Evolutionary conservation across 306 rosid species (phyloP), one percentile per base, ranked within the genome.

Genomic region (Nissolia schottii): DNA sequence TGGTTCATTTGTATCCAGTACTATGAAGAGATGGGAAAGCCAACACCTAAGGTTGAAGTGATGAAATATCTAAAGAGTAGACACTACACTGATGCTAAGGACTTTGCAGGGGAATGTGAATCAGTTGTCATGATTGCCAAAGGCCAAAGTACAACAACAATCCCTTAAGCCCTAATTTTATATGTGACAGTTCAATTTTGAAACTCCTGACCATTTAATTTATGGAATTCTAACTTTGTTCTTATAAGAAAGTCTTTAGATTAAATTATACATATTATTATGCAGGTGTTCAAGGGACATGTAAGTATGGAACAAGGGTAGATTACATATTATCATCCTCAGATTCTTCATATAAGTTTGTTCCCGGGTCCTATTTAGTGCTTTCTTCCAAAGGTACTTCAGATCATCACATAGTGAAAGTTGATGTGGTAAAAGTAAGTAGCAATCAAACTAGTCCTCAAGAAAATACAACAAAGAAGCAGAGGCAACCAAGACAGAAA

Each of bases 271-370:
- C n/a, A n/a, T n/a, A 40, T 8, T 37, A 24, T 40, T 40, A 62
- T 84, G 81, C 80, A 87, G 96, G 96, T 83, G 97, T 92, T 13
- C 97, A 92, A 80, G 97, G 97, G 51, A 92, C 97, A 24, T 89
- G 97, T 29, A 92, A 92, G 76, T 92, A 92, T 22, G 97, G 97
- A 65, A 92, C 97, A 18, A 70, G 97, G 34, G 93, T 92, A 18
- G 97, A 92, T 75, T 92, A 92, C 85, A 75, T 92, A 69, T 66
- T 92, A 59, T 81, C 90, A 43, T 89, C 97, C 7, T 80, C 89
- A n/a, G 71, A 84, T 60, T 85, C 91, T 14, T 66, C 83, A 1
- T 89, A 70, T 77, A 72, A 89, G 73, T 87, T 89, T 57, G 93
- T 87, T 59, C 87, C 95, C 0, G 96, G 96, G 27, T 89, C 97